These are phyloP conservation scores for Trichoderma hamatum DNA, from an alignment of 2,329 filamentous ascomycete genomes.

Conservation along the genomic window DNA sequence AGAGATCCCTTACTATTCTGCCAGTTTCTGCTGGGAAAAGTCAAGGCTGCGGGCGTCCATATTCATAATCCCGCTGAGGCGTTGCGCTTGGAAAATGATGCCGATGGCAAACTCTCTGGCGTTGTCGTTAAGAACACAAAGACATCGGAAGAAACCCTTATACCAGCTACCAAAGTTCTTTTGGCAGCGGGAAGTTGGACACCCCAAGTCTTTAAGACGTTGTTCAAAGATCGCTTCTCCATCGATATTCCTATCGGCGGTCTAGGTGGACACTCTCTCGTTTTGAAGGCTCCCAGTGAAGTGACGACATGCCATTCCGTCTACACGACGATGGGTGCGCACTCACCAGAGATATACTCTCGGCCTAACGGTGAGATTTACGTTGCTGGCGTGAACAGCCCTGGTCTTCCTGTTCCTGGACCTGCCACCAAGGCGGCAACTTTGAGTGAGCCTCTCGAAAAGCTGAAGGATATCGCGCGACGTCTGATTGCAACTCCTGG, in stretches of 20 bases:
- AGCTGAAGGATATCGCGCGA: conserved; percentile 53
- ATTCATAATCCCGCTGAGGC: conserved; percentile 67
- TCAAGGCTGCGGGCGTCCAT: conserved; percentile 62
- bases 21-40: conserved; percentile 63
- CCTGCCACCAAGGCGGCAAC: conserved; percentile 32
- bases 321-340: conserved; percentile 64
- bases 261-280: conserved; percentile 72
- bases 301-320: conserved; percentile 67
- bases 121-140: conserved; percentile 53
- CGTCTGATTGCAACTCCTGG: conserved; percentile 48
- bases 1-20: conserved; percentile 70
- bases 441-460: conserved; percentile 44
- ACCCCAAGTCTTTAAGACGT: conserved; percentile 60
- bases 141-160: conserved; percentile 49
- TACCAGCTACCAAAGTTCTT: conserved; percentile 67
- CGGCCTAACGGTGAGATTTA: conserved; percentile 70
- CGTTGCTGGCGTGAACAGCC: conserved; percentile 70
- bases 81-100: conserved; percentile 55
- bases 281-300: conserved; percentile 60
- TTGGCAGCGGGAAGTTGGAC: conserved; percentile 75
- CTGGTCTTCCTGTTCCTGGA: conserved; percentile 61
- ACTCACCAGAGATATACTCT: conserved; percentile 73
- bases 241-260: conserved; percentile 54
- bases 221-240: conserved; percentile 61
- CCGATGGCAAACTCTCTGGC: conserved; percentile 52